Evolutionary conservation across 2,329 filamentous ascomycete genomes (phyloP).

Genomic region (Dothistroma pini): DNA sequence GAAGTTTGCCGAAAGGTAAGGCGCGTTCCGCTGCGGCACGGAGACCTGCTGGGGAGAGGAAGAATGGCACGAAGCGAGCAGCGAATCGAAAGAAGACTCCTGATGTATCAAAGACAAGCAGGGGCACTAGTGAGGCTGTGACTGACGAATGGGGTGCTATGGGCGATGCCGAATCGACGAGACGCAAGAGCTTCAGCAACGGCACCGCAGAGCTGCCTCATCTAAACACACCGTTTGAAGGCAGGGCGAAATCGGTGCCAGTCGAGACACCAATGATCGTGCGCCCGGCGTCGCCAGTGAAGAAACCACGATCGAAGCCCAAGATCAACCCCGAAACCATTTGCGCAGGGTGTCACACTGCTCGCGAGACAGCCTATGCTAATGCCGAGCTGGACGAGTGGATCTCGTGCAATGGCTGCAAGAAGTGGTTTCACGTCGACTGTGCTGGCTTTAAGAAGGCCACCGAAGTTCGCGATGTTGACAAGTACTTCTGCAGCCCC

Average conservation of each 20-base stretch:
- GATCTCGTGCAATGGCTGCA: constrained; percentile 67
- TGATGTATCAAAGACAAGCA: constrained; percentile 34
- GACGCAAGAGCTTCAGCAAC: constrained; percentile 30
- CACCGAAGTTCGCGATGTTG: constrained; percentile 60
- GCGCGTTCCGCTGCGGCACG: constrained; percentile 39
- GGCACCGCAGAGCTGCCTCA: not conserved
- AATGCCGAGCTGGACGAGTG: constrained; percentile 54
- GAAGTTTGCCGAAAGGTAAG: constrained; percentile 48
- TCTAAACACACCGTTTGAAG: not conserved
- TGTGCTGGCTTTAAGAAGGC: constrained; percentile 65
- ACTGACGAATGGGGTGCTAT: constrained; percentile 9
- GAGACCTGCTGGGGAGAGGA: constrained; percentile 38
- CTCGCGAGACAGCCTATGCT: constrained; percentile 49
- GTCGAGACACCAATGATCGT: constrained; percentile 29
- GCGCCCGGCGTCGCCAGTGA: constrained; percentile 24
- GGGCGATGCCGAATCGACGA: constrained; percentile 11
- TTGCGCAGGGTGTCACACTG: constrained; percentile 56
- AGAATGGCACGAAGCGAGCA: constrained; percentile 29
- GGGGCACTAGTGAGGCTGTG: constrained; percentile 7
- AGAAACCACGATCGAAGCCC: constrained; percentile 23
- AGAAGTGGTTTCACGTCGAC: constrained; percentile 64
- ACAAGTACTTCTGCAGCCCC: constrained; percentile 62
- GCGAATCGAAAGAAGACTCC: constrained; percentile 34
- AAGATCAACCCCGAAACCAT: constrained; percentile 41
- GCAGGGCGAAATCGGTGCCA: constrained; percentile 30